Base-by-base conservation (phyloP, 2,329 filamentous ascomycete genomes). In the Alternaria metachromatica region DNA sequence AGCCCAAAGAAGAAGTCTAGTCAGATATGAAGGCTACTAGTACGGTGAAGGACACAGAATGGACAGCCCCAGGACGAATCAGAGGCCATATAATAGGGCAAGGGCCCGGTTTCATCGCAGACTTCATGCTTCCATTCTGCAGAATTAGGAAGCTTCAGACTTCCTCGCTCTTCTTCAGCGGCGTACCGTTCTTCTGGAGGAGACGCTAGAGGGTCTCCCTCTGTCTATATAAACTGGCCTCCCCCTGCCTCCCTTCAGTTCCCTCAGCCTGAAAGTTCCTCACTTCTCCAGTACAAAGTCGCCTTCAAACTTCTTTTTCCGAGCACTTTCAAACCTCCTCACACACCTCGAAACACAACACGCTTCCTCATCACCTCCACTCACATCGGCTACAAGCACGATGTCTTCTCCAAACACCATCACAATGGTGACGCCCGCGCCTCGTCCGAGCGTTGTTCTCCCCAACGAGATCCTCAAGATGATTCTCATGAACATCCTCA, bases 391-490 rank as follows among this genome's bases (percentile, higher is more conserved):
- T 11, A 15, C 15, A 55, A 28, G 50, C 25, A 51, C 48, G 23
- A 67, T 65, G 60, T 50, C 58, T 30, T 55, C 49, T 11, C 25
- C 57, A 33, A 44, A 45, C 37, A 62, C 64, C n/a, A 58, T 63
- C 7, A 43, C 58, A 15, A 37, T 28, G 21, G 48, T 67, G 20
- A 23, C 53, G 6, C 28, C 56, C 2, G 30, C 54, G 5, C 62
- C 55, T 9, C 62, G 62, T 20, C 60, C 51, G n/a, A 56, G 63
- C 41, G 45, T 58, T 7, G 43, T 59, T 2, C 53, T 73, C 18
- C 69, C 69, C 7, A 58, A 66, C n/a, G 66, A 70, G 41, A 37
- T 73, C 12, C 21, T 73, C 37, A 44, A 57, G 13, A 20, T 51
- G 4, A 26, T 46, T 11, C 37, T 50, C 25, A 26, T 50, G n/a